Conservation (phyloP, 2,329 filamentous ascomycete genomes). For the Stagonosporopsis chrysanthemi region DNA sequence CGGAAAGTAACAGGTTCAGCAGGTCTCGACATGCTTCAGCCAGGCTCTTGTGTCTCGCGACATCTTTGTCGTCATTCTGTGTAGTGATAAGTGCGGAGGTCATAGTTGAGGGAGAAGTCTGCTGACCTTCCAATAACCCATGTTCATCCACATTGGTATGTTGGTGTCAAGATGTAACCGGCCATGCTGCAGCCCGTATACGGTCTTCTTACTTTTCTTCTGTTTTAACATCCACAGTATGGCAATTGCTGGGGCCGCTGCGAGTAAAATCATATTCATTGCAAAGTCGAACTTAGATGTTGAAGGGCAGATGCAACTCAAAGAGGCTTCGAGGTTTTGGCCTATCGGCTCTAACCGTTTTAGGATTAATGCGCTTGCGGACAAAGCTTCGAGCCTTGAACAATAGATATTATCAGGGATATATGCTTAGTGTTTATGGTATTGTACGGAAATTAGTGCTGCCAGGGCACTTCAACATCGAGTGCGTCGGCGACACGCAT, state of each 20-base stretch:
- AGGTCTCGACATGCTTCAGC: conserved; percentile 61
- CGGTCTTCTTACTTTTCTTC: conserved; percentile 1
- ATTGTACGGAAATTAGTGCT: not conserved
- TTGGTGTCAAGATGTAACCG: conserved; percentile 61
- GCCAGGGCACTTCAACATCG: conserved; percentile 55
- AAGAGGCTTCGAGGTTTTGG: not conserved
- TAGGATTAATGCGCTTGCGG: not conserved
- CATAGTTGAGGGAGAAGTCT: too few relatives aligned
- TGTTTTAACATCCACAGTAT: not conserved
- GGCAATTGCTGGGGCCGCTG: not conserved
- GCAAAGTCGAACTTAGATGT: not conserved
- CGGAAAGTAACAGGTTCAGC: conserved; percentile 56
- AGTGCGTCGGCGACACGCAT: conserved; percentile 63
- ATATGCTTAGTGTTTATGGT: not conserved
- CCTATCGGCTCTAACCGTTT: not conserved
- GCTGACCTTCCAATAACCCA: conserved; percentile 64
- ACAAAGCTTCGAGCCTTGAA: not conserved
- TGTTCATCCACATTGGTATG: conserved; percentile 68
- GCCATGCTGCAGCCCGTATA: conserved; percentile 64
- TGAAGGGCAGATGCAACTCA: not conserved
- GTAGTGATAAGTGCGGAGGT: not conserved
- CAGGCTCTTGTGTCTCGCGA: conserved; percentile 19
- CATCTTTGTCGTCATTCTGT: not conserved
- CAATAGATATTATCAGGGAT: not conserved
- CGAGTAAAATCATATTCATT: not conserved